Base-by-base conservation (phyloP, 2,329 filamentous ascomycete species). In the Verruconis gallopava region DNA sequence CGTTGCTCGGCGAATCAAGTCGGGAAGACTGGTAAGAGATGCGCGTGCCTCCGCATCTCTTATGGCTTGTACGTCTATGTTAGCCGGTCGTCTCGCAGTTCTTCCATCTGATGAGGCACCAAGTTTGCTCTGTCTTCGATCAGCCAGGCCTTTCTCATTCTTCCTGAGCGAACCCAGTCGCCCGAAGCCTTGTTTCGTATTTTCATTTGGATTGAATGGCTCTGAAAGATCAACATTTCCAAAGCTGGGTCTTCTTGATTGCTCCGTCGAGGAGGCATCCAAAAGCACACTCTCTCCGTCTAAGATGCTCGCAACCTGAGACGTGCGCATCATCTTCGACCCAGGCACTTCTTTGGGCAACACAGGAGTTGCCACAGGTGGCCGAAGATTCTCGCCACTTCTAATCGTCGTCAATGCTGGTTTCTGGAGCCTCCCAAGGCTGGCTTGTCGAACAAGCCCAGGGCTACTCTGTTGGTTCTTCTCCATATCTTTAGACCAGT, bases 21-120 rank as follows among this genome's bases (percentile, higher is more conserved):
- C 91, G 0, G 88, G 82, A 45, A 98, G 66, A 60, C 88, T 95
- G 1, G 91, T 96, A 48, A 94, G 68, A 56, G 88, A 95, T 3
- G 85, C 88, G 53, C 91, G 76, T 1, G 81, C 75, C 59, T 95
- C 85, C 13, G 84, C 83, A 40, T 81, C 77, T 49, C 77, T 74
- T 3, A 93, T 82, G 3, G 83, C 83, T 54, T 88, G 79, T 18
- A 95, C 80, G 54, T 95, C 78, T 3, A 95, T 65, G 25, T 74
- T 75, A 3, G 85, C 82, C 21, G 89, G 88, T 44, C 66, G 54
- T 44, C 56, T 58, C 39, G 57, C 57, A n/a, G n/a, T n/a, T n/a
- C n/a, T n/a, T 19, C 62, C 66, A 15, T 59, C 57, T 38, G 64
- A 60, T 20, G 63, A 61, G 4, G 59, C 59, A 48, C 44, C 57